These are phyloP conservation scores for Meripilus lineatus DNA, from an alignment of 1,284 basidiomycete species.

Conservation along the genomic window DNA sequence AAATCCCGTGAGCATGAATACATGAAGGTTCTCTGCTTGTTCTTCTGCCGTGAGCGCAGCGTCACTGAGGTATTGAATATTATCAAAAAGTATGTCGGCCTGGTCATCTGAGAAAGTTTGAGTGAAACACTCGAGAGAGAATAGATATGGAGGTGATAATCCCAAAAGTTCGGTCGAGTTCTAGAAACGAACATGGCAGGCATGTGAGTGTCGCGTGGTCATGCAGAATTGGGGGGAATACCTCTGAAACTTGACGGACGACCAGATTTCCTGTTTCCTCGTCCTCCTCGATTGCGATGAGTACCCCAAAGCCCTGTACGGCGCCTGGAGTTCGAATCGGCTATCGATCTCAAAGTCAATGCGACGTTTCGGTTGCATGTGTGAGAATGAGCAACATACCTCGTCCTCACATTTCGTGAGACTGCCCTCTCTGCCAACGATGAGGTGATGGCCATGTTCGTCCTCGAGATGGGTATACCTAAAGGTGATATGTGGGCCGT, in stretches of 20 bases:
- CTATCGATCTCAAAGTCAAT: too few relatives aligned
- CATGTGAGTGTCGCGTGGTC: neutral
- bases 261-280: slow-evolving; percentile 52
- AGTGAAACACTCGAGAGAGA: slow-evolving; percentile 74
- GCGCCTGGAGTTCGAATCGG: slow-evolving; percentile 85
- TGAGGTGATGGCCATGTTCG: slow-evolving; percentile 69
- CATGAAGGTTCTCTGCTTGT: slow-evolving; percentile 55
- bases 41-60: slow-evolving; percentile 43
- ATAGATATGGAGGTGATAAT: slow-evolving; percentile 73
- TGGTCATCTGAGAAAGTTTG: slow-evolving; percentile 69
- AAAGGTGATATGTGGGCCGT: slow-evolving; percentile 40
- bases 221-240: slow-evolving; percentile 27
- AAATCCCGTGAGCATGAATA: slow-evolving; percentile 71
- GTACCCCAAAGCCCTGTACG: slow-evolving; percentile 82
- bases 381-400: slow-evolving; percentile 32
- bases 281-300: slow-evolving; percentile 72
- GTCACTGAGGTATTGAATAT: slow-evolving; percentile 64
- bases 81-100: slow-evolving; percentile 74
- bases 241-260: slow-evolving; percentile 83
- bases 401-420: slow-evolving; percentile 79
- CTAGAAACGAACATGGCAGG: slow-evolving; percentile 27
- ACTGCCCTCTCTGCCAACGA: slow-evolving; percentile 70
- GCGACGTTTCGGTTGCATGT: neutral
- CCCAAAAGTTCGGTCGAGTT: slow-evolving; percentile 71
- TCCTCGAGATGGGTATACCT: slow-evolving; percentile 69